These are phyloP conservation scores for Medicago truncatula DNA, from an alignment of 306 rosid species.

Conservation along the genomic window DNA sequence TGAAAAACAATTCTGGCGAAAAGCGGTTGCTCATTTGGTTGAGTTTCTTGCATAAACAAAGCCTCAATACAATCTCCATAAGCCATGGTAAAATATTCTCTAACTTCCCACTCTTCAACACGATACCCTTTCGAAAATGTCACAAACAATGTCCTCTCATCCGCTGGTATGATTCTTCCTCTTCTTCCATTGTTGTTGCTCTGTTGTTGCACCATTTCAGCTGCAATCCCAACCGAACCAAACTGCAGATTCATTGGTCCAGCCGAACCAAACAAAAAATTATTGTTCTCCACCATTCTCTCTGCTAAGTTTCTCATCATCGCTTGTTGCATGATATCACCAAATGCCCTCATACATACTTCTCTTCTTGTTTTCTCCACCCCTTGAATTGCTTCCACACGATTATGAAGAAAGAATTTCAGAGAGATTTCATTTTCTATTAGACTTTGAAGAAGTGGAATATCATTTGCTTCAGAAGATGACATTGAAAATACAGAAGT, in stretches of 20 bases:
- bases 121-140: constrained; percentile 80
- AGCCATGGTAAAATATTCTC: constrained; percentile 42
- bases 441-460: constrained; percentile 57
- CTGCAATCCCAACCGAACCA: neutral
- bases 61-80: constrained; percentile 72
- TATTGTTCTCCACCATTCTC: neutral
- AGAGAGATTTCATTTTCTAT: constrained; percentile 51
- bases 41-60: constrained; percentile 67
- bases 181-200: neutral
- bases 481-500: neutral
- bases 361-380: constrained; percentile 38
- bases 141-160: constrained; percentile 73
- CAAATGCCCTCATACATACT: constrained; percentile 53
- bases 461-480: constrained; percentile 34
- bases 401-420: constrained; percentile 39
- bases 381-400: constrained; percentile 31
- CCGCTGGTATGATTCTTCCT: constrained; percentile 15
- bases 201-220: neutral
- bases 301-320: neutral
- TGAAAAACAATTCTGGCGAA: constrained; percentile 69
- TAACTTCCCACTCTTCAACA: constrained; percentile 63
- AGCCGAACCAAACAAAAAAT: constrained; percentile 30
- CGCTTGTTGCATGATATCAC: constrained; percentile 60
- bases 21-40: constrained; percentile 52
- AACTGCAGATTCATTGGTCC: neutral